These are phyloP conservation scores for Globisporangium abappressorium DNA, from an alignment of 352 stramenopile genomes.

Conservation along the genomic window DNA sequence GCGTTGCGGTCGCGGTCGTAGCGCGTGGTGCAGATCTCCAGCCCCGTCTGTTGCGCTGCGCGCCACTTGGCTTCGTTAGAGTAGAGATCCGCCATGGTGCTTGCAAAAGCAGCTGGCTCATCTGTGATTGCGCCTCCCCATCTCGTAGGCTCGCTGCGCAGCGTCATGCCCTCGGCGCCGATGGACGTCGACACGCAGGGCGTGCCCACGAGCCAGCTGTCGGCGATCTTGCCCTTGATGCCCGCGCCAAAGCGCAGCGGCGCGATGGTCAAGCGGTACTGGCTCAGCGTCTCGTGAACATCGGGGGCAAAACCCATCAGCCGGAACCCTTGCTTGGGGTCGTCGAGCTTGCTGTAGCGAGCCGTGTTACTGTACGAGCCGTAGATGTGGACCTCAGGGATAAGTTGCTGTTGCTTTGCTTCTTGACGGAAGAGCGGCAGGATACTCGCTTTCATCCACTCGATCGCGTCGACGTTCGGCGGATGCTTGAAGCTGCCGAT, in stretches of 20 bases:
- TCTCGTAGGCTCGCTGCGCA: not conserved
- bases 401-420: constrained; percentile 9
- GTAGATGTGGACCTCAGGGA: constrained; percentile 82
- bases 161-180: constrained; percentile 84
- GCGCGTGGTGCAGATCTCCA: constrained; percentile 27
- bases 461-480: constrained; percentile 90
- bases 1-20: constrained; percentile 56
- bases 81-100: constrained; percentile 47
- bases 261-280: constrained; percentile 80
- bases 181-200: constrained; percentile 90
- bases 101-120: constrained; percentile 37
- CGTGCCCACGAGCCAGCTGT: constrained; percentile 89
- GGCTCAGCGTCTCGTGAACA: constrained; percentile 64
- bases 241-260: constrained; percentile 92
- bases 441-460: constrained; percentile 66
- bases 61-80: constrained; percentile 36
- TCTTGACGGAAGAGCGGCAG: constrained; percentile 64
- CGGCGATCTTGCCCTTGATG: constrained; percentile 95
- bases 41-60: constrained; percentile 27
- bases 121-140: constrained; percentile 66
- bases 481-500: constrained; percentile 92
- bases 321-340: constrained; percentile 43
- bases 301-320: constrained; percentile 83
- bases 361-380: constrained; percentile 68
- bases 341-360: constrained; percentile 49